Conservation (phyloP, 495 filamentous ascomycete genomes). For the Choiromyces venosus region DNA sequence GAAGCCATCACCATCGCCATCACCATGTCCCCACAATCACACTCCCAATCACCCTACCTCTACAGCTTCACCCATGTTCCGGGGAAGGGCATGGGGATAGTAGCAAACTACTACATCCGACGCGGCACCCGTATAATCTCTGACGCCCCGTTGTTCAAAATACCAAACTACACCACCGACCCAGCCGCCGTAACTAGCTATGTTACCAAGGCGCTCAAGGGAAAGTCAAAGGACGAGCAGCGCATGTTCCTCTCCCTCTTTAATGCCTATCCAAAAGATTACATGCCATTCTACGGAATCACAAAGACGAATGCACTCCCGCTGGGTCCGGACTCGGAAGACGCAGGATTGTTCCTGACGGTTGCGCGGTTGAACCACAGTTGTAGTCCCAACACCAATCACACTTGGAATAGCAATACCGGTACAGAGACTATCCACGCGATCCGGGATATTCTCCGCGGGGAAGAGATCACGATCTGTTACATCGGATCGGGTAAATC, state of each 20-base stretch:
- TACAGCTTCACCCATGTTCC: slow-evolving; percentile 44
- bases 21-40: background rate
- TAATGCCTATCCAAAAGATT: slow-evolving; percentile 45
- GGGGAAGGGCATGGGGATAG: slow-evolving; percentile 45
- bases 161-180: slow-evolving; percentile 32
- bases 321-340: slow-evolving; percentile 38
- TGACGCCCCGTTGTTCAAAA: slow-evolving; percentile 45
- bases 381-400: slow-evolving; percentile 47
- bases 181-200: slow-evolving; percentile 29
- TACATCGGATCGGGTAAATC: slow-evolving; percentile 44
- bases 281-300: slow-evolving; percentile 43
- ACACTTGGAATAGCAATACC: slow-evolving; percentile 44
- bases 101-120: slow-evolving; percentile 43
- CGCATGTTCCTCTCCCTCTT: slow-evolving; percentile 46
- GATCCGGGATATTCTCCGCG: slow-evolving; percentile 43
- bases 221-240: slow-evolving; percentile 43
- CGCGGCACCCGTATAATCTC: slow-evolving; percentile 46
- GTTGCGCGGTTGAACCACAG: slow-evolving; percentile 47
- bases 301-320: slow-evolving; percentile 46
- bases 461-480: slow-evolving; percentile 47
- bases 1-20: background rate
- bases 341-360: slow-evolving; percentile 44
- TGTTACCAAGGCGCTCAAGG: slow-evolving; percentile 42
- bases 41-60: slow-evolving; percentile 16
- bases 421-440: slow-evolving; percentile 45